phyloP scores from a whole-genome alignment of 768 basidiomycete genomes.

The Rhodosporidiobolus odoratus region DNA sequence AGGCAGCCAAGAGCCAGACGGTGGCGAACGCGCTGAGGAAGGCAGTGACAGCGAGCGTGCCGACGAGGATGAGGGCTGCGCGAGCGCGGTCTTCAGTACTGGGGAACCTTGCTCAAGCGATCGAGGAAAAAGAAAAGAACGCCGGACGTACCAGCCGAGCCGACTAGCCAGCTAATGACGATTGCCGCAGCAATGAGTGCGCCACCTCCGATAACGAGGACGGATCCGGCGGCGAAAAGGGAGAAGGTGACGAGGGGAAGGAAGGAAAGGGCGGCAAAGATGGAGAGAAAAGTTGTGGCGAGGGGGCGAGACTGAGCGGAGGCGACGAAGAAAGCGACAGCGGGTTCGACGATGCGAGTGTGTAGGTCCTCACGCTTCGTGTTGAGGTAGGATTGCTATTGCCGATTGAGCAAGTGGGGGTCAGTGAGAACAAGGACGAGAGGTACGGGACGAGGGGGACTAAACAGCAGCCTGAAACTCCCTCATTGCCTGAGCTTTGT shows the following conservation, averaged over 20 bases:
- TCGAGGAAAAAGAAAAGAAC: background rate
- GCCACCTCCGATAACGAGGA: constrained; percentile 19
- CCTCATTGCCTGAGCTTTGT: constrained; percentile 9
- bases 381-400: constrained; percentile 16
- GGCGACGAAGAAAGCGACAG: background rate
- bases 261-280: constrained; percentile 15
- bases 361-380: constrained; percentile 20
- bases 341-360: constrained; percentile 22
- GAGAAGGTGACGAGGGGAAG: constrained; percentile 17
- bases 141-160: constrained; percentile 18
- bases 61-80: constrained; percentile 22
- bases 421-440: background rate
- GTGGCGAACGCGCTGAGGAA: constrained; percentile 12
- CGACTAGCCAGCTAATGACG: constrained; percentile 16
- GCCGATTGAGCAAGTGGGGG: background rate
- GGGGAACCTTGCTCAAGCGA: background rate
- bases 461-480: constrained; percentile 14
- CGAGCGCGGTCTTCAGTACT: background rate
- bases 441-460: background rate
- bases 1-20: constrained; percentile 6
- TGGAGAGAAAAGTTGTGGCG: constrained; percentile 9
- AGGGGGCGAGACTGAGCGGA: constrained; percentile 1
- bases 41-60: constrained; percentile 6
- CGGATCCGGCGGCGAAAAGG: constrained; percentile 9
- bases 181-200: constrained; percentile 9